Base-by-base conservation (phyloP, 345 rosid genomes). In the Excoecaria cochinchinensis region DNA sequence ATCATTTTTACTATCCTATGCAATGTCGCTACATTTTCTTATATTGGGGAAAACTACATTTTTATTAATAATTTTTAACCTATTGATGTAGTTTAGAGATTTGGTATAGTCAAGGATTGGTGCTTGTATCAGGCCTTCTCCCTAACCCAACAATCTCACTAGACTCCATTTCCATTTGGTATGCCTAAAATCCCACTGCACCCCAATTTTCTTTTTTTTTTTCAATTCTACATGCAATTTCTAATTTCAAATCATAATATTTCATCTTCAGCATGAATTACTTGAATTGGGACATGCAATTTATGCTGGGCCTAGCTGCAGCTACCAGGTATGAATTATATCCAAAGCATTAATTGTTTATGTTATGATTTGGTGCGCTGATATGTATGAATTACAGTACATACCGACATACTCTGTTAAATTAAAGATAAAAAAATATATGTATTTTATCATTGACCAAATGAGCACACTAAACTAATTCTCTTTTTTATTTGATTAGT, bases 101-200 rank as follows among this genome's bases (percentile, higher is more conserved):
- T 70, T 95, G 99, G 97, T 95, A 93, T 87, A 87, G 69, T 78
- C 99, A 95, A 89, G 99, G 97, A 69, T 81, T 95, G 78, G 98
- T 95, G 74, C 83, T 95, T 8, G 82, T 95, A 46, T 88, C 97
- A 8, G 99, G 99, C 40, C 87, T 90, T 46, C 99, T 95, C 63
- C 3, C 91, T 12, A 74, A 87, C 74, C 90, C 99, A 1, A 89
- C 93, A 39, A 75, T 95, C 59, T 53, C 99, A n/a, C 78, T 95
- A 3, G 98, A 91, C 77, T 88, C 99, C 21, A 80, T 91, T 80
- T 91, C 98, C 56, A 93, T 95, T 14, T 93, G 98, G 99, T 93
- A 88, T 57, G 75, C 59, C 4, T 1, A 50, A 3, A 44, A 31
- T 13, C 25, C 16, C 50, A 61, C 15, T 31, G 1, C 31, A 31